phyloP scores from a whole-genome alignment of 148 eudicot genomes.

The Nepenthes gracilis region DNA sequence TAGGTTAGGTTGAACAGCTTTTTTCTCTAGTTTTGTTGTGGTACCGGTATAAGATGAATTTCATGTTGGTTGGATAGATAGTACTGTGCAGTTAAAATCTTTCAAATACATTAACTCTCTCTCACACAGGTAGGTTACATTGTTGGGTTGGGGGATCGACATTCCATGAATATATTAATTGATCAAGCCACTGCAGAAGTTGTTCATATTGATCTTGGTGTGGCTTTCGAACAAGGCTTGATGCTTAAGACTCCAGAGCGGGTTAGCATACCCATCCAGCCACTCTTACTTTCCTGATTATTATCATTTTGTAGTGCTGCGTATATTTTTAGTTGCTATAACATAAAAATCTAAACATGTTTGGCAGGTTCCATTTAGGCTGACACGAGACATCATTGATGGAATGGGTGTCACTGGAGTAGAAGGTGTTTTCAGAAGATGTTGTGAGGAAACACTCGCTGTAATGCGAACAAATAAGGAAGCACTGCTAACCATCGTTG shows the following conservation, averaged over 20 bases:
- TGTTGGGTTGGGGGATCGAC: constrained; percentile 97
- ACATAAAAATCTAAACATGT: constrained; percentile 1
- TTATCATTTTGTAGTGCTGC: not conserved
- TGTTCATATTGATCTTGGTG: constrained; percentile 97
- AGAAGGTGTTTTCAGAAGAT: constrained; percentile 96
- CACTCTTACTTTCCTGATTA: not conserved
- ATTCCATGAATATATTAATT: constrained; percentile 87
- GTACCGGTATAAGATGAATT: too few relatives aligned
- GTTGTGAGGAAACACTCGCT: constrained; percentile 91
- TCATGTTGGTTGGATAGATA: not conserved
- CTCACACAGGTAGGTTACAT: constrained; percentile 80
- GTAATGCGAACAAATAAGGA: constrained; percentile 96
- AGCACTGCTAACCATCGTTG: constrained; percentile 89
- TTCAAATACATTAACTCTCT: not conserved
- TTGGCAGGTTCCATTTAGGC: constrained; percentile 83
- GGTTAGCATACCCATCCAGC: constrained; percentile 25
- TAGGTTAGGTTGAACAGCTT: too few relatives aligned
- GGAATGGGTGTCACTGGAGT: constrained; percentile 98
- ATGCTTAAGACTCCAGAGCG: constrained; percentile 99
- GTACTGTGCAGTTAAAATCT: not conserved
- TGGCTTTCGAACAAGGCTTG: constrained; percentile 97
- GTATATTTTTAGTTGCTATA: not conserved
- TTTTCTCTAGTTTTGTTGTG: too few relatives aligned
- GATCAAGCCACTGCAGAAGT: constrained; percentile 98
- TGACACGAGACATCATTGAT: constrained; percentile 85